phyloP scores from a whole-genome alignment of 345 rosid genomes.

The Adansonia digitata region DNA sequence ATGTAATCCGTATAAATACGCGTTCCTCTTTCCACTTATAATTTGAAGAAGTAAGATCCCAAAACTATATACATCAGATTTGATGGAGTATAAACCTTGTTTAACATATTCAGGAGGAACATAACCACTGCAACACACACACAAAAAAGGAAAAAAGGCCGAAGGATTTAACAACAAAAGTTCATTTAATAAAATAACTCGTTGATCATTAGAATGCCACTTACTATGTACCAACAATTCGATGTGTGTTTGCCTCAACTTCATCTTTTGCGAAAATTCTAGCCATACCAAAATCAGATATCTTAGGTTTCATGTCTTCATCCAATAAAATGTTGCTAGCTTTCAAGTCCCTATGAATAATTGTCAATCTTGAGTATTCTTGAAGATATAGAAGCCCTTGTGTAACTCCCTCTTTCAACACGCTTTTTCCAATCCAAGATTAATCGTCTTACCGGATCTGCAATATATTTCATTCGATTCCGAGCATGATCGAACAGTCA shows the following conservation, averaged over 20 bases:
- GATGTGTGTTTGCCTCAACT: background rate
- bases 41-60: background rate
- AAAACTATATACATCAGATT: background rate
- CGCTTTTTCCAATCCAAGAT: background rate
- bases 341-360: background rate
- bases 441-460: background rate
- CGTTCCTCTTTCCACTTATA: background rate
- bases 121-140: slow-evolving; percentile 1
- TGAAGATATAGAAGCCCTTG: slow-evolving; percentile 1
- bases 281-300: slow-evolving; percentile 2
- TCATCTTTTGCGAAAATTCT: background rate
- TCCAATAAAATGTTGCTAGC: slow-evolving; percentile 1
- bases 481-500: no score
- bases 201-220: background rate
- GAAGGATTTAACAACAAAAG: background rate
- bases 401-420: background rate
- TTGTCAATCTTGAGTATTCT: background rate
- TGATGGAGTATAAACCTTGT: background rate
- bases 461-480: no score
- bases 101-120: background rate
- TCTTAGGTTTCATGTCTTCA: background rate
- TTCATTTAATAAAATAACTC: background rate
- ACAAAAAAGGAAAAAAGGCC: background rate
- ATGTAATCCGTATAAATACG: background rate
- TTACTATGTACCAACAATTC: slow-evolving; percentile 1